phyloP scores from a whole-genome alignment of 306 rosid genomes.

The Mimosa pudica region DNA sequence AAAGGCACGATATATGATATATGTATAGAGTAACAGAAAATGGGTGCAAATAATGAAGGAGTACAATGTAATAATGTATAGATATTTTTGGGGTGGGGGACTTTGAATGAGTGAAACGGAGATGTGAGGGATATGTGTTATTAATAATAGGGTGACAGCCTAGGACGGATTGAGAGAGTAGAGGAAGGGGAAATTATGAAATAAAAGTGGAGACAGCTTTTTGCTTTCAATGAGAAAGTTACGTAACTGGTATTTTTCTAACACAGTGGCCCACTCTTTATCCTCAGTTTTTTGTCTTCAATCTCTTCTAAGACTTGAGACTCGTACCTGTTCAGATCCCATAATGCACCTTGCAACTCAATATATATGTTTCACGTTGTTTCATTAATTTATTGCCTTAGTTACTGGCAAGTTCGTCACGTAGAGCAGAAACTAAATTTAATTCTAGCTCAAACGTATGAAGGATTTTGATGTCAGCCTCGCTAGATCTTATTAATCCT shows the following conservation, averaged over 20 bases:
- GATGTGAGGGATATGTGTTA: background rate
- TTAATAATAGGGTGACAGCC: background rate
- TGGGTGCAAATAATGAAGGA: background rate
- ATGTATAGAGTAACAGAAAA: background rate
- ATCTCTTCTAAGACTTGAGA: too few species aligned
- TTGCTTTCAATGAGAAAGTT: conserved; percentile 35
- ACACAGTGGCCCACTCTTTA: background rate
- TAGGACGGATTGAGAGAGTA: background rate
- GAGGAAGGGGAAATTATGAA: background rate
- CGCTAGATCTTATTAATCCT: background rate
- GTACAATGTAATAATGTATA: too few species aligned
- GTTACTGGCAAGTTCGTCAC: background rate
- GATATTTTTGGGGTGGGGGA: background rate
- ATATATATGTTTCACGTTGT: too few species aligned
- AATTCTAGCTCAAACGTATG: background rate
- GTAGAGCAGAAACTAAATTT: background rate
- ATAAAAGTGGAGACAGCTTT: conserved; percentile 18
- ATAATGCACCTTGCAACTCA: too few species aligned
- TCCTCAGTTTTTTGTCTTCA: background rate
- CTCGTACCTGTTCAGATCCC: too few species aligned
- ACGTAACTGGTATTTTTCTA: background rate
- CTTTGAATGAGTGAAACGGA: background rate
- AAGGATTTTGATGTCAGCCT: background rate
- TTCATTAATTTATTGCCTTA: too few species aligned
- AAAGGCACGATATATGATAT: too few species aligned